Base-by-base conservation (phyloP, 139 green algal genomes). In the Haematococcus lacustris region DNA sequence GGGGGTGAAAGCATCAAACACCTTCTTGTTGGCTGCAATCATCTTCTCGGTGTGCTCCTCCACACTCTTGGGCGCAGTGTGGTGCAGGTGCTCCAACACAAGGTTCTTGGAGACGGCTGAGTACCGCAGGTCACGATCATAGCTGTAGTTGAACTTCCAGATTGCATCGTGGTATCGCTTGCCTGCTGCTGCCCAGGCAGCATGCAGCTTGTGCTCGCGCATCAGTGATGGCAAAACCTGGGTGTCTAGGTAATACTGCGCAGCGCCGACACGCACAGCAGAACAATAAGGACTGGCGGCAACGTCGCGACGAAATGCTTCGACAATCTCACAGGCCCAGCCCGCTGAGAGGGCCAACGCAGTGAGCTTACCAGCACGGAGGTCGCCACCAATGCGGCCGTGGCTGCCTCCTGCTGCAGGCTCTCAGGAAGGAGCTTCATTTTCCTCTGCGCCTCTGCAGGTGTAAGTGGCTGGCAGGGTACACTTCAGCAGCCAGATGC, bases 181-280 rank as follows among this genome's bases (percentile, higher is more conserved):
- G 69, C 67, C 77, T 5, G 78, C 83, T 38, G 79, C 78, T 17
- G 76, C 53, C 83, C 84, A 89, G 35, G 63, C 77, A 26, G 83
- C 79, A 73, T 85, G 79, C 61, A 89, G 78, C 84, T 89, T 89
- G 71, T 89, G 80, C 76, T 89, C 80, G n/a, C 84, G 80, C 72
- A 85, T 80, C 47, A 89, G 66, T 25, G 84, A 75, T 1, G 84
- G 84, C 40, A 89, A 75, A 57, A 86, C 76, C 78, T 83, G 81
- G 23, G 84, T 79, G 71, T 89, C 84, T 35, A 82, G 59, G 73
- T 85, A 85, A 71, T 71, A 76, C 67, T 72, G 67, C 67, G 35
- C 34, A 69, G 32, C 37, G 13, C 47, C 47, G 21, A 57, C 47
- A 57, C 13, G 47, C 47, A 57, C 47, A 57, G 47, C 47, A 57